Percentiles rank a stretch among this genome's conserved stretches.
phyloP scores from a whole-genome alignment of 805 yeast species.

The Cyberlindnera sargentensis region DNA sequence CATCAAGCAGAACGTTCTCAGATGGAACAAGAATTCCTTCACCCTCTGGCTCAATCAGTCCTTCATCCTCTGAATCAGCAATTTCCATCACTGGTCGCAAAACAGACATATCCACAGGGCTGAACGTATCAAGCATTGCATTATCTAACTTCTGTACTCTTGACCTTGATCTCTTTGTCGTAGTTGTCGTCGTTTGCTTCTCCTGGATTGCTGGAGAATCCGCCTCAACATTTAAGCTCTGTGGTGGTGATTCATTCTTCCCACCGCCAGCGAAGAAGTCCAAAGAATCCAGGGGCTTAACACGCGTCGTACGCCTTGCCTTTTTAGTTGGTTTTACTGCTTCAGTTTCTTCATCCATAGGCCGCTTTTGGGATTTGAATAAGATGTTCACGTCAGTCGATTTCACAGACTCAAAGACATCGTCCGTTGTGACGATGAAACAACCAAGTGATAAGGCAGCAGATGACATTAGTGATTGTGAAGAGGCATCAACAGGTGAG shows the following conservation, averaged over 20 bases:
- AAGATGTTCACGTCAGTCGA: neutral
- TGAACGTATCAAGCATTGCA: slow-evolving; percentile 6
- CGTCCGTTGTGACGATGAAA: slow-evolving; percentile 21
- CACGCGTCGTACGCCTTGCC: slow-evolving; percentile 11
- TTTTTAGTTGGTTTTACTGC: slow-evolving; percentile 8
- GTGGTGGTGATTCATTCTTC: slow-evolving; percentile 1
- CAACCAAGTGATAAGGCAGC: slow-evolving; percentile 9
- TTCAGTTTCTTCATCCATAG: slow-evolving; percentile 4
- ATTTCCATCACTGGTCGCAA: neutral
- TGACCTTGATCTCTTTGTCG: slow-evolving; percentile 1
- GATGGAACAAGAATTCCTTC: no score
- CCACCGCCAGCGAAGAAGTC: slow-evolving; percentile 35
- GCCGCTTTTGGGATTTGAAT: neutral
- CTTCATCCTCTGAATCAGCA: neutral
- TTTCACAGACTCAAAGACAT: slow-evolving; percentile 15
- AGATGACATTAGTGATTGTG: neutral
- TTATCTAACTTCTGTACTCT: slow-evolving; percentile 4
- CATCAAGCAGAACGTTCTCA: no score
- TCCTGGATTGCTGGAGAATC: neutral
- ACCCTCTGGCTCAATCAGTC: no score
- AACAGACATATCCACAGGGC: neutral
- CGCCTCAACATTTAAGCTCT: neutral
- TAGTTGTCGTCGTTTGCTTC: neutral
- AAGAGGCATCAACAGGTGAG: neutral
- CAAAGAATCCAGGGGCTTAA: slow-evolving; percentile 29